A percentile compares a stretch with the other conserved stretches of the same genome.
Conservation (phyloP, 345 rosid genomes). For the Raphanus sativus region DNA sequence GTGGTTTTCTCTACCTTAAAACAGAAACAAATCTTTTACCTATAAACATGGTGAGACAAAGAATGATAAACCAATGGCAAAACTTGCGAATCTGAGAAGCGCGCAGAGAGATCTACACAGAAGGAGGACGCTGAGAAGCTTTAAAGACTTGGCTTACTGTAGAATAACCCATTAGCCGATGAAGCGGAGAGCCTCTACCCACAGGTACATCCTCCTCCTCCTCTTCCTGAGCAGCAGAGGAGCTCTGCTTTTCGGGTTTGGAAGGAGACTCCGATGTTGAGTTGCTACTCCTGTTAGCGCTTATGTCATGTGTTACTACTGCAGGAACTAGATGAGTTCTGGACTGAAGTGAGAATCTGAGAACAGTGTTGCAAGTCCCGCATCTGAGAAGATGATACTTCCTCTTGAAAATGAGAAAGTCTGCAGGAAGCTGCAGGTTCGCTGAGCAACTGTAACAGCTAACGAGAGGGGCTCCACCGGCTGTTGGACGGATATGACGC, state of each 20-base stretch:
- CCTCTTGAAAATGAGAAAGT: constrained; percentile 65
- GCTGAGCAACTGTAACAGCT: constrained; percentile 60
- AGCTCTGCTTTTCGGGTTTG: constrained; percentile 19
- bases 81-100: constrained; percentile 9
- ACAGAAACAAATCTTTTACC: constrained; percentile 29
- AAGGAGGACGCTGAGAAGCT: constrained; percentile 35
- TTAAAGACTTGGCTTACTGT: constrained; percentile 59
- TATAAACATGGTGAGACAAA: constrained; percentile 33
- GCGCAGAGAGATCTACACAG: constrained; percentile 24
- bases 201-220: constrained; percentile 41
- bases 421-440: constrained; percentile 68
- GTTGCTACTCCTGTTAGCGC: constrained; percentile 32
- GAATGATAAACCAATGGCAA: constrained; percentile 34
- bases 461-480: constrained; percentile 83
- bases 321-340: constrained; percentile 54
- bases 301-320: constrained; percentile 23
- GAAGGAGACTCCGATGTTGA: constrained; percentile 9
- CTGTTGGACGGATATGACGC: constrained; percentile 67
- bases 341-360: constrained; percentile 61
- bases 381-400: constrained; percentile 71
- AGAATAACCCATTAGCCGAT: constrained; percentile 82
- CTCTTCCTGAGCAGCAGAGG: constrained; percentile 41
- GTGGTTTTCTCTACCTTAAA: constrained; percentile 14
- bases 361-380: constrained; percentile 64
- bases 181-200: constrained; percentile 64